A percentile compares a stretch with the other conserved stretches of the same genome.
Conservation (phyloP, 2,329 filamentous ascomycete species). For the Hortaea werneckii region DNA sequence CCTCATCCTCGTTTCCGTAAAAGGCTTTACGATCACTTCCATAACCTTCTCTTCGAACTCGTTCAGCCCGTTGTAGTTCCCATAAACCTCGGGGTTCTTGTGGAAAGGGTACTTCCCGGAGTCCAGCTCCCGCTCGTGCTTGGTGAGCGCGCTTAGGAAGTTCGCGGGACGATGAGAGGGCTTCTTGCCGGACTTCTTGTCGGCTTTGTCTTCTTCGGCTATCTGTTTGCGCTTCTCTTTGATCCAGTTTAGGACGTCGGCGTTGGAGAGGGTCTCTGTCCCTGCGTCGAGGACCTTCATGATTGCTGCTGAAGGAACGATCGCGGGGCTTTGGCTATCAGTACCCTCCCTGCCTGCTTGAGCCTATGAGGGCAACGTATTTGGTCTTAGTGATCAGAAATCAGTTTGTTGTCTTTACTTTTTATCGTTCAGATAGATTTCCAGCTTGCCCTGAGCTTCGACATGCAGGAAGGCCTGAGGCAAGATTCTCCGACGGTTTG, state of each 20-base stretch:
- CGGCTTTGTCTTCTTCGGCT: slow-evolving; percentile 20
- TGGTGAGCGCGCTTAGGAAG: slow-evolving; percentile 20
- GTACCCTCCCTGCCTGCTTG: no score
- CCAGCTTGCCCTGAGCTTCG: no score
- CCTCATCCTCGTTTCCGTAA: slow-evolving; percentile 17
- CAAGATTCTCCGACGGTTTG: no score
- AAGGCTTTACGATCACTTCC: slow-evolving; percentile 14
- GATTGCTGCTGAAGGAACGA: no score
- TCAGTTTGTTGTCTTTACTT: no score
- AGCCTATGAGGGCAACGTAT: no score
- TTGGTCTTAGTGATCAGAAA: no score
- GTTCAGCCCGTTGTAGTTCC: slow-evolving; percentile 13
- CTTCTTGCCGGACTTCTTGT: slow-evolving; percentile 14
- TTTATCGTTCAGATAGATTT: no score
- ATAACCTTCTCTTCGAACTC: slow-evolving; percentile 15
- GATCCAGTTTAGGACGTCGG: slow-evolving; percentile 26
- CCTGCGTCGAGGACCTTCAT: slow-evolving; percentile 28
- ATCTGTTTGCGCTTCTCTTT: slow-evolving; percentile 22
- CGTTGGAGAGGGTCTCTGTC: slow-evolving; percentile 25
- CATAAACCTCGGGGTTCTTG: slow-evolving; percentile 20
- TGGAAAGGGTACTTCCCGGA: slow-evolving; percentile 19
- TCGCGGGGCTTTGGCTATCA: no score
- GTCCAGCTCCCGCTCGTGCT: slow-evolving; percentile 22
- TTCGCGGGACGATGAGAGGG: slow-evolving; percentile 18
- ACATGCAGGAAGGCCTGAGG: no score